Conservation (phyloP, 805 yeast species). For the Yamadazyma olivae region DNA sequence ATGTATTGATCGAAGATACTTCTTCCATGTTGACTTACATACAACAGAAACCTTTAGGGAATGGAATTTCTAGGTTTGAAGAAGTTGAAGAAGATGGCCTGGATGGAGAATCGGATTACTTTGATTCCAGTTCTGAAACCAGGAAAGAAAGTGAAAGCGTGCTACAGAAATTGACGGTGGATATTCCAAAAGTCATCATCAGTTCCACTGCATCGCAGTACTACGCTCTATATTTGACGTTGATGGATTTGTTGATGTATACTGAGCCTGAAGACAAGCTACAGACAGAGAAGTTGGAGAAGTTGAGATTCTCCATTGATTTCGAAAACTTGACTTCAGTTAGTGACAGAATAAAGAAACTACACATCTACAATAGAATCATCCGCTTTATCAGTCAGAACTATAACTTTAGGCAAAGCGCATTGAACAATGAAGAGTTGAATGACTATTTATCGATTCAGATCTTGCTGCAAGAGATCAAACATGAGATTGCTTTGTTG, state of each 20-base stretch:
- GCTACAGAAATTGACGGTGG: conserved; percentile 47
- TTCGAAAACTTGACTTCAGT: conserved; percentile 56
- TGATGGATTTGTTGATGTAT: conserved; percentile 63
- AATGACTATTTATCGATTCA: conserved; percentile 41
- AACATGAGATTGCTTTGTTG: conserved; percentile 32
- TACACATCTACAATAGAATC: conserved; percentile 48
- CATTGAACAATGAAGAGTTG: conserved; percentile 48
- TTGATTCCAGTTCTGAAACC: conserved; percentile 1
- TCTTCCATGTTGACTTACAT: conserved; percentile 62
- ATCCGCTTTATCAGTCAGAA: conserved; percentile 43
- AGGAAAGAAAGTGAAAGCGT: neutral
- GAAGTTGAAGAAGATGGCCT: conserved; percentile 1
- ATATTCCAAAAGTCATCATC: conserved; percentile 66
- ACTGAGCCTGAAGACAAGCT: conserved; percentile 66
- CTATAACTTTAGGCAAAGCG: conserved; percentile 45
- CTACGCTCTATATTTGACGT: conserved; percentile 58
- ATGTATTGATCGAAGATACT: conserved; percentile 60
- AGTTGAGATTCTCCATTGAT: conserved; percentile 67
- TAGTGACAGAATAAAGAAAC: conserved; percentile 39
- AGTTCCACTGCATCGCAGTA: conserved; percentile 75
- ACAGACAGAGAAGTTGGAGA: conserved; percentile 58
- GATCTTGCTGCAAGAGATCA: conserved; percentile 28
- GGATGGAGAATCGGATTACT: neutral
- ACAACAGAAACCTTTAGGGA: conserved; percentile 28
- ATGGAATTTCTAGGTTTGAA: conserved; percentile 3